Evolutionary conservation across 352 stramenopile genomes (phyloP), one percentile per base, ranked within the genome.

Genomic region (Pseudoperonospora humuli): DNA sequence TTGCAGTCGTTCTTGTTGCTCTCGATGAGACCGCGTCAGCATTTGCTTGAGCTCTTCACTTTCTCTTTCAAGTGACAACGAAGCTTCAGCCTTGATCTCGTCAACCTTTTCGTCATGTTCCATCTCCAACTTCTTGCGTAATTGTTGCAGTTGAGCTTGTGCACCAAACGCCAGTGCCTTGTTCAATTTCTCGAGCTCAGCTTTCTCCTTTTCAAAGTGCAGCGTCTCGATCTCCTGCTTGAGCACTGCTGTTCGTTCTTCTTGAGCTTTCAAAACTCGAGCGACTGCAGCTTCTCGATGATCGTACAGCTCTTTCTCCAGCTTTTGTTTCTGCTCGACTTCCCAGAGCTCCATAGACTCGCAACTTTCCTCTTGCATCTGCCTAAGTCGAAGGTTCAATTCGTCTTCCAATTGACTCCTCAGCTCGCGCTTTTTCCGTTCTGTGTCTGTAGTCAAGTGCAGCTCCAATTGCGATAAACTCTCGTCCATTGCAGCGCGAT

Each of bases 151-250:
- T n/a, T n/a, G n/a, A n/a, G n/a, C n/a, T n/a, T n/a, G n/a, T n/a
- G n/a, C n/a, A n/a, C 75, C 75, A 45, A 83, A 75, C 8, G 57
- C 50, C 20, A 86, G 53, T 3, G 65, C 72, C 32, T 75, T 80
- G 13, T 68, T 57, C 17, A 86, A 48, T 42, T 86, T 84, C 14
- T 77, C 48, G 27, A 86, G 35, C 43, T 83, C 71, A 3, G 33
- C 26, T 39, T 58, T 39, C 42, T 84, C 57, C 25, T 77, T 77
- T 14, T 57, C n/a, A n/a, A n/a, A n/a, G n/a, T n/a, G n/a, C n/a
- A n/a, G n/a, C n/a, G n/a, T n/a, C n/a, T n/a, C n/a, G n/a, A n/a
- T n/a, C n/a, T n/a, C n/a, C n/a, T n/a, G n/a, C n/a, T n/a, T n/a
- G n/a, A n/a, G n/a, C n/a, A n/a, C 50, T 28, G 48, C 52, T 11